Evolutionary conservation across 164 flowering plant genomes (phyloP), one percentile per base, ranked within the genome.

Genomic region (Macadamia tetraphylla): DNA sequence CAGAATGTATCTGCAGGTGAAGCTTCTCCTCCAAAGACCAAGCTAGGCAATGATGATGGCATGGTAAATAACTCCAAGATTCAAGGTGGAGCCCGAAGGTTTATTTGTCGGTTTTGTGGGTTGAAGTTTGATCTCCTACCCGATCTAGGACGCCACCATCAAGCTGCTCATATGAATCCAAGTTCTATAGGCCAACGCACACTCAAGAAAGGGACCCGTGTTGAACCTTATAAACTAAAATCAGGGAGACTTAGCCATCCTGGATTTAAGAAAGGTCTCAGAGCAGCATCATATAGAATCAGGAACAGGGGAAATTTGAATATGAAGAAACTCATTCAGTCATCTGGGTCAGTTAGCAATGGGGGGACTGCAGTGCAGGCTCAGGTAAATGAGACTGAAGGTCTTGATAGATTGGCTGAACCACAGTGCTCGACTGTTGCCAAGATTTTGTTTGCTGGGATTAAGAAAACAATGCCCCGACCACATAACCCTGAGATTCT

Each of bases 121-220:
- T 76, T 92, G 78, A 90, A 85, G 71, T 94, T 94, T 83, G 91
- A 92, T 80, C 84, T 92, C 73, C 83, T 95, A 7, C 98, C 99
- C 40, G 99, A 95, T 79, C 96, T 95, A 69, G 99, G 98, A 15
- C 94, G 98, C 63, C 99, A 92, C 75, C 98, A 95, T 83, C 98
- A 92, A 79, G 99, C 97, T 63, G 90, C 93, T 69, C 99, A 95
- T 77, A 95, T 92, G 97, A 85, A 77, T 43, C 79, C 85, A 15
- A 82, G 73, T 76, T 58, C 78, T 43, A 71, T 65, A 1, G 75
- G 78, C 52, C 72, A 83, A 64, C 80, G 78, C 1, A 76, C 82
- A 53, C 59, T 75, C 31, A 92, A 85, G 81, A 89, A 70, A 64
- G 87, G 86, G 31, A 60, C 81, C 57, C 82, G 75, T 61, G 79